Percentiles rank a stretch among this genome's conserved stretches.
Evolutionary conservation across 768 basidiomycete species (phyloP).

Genomic region (Mrakia hoshinonis): DNA sequence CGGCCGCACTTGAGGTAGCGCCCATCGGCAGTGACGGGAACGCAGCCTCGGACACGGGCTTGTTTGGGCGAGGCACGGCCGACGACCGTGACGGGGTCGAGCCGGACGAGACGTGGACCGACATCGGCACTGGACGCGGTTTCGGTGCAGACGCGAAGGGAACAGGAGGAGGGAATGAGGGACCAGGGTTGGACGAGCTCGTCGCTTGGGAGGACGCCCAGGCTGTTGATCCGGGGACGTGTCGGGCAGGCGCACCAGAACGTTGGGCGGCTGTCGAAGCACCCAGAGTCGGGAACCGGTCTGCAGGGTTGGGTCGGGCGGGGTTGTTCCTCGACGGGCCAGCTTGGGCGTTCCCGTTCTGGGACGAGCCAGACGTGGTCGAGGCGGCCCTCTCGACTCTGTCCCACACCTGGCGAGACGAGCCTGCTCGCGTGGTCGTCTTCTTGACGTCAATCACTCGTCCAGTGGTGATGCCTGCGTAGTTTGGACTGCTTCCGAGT

Average conservation of each 20-base stretch:
- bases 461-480: conserved; percentile 70
- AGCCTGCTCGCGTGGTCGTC: conserved; percentile 50
- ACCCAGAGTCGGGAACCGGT: conserved; percentile 40
- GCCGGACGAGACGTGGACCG: conserved; percentile 38
- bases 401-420: conserved; percentile 68
- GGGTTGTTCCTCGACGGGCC: conserved; percentile 32
- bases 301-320: conserved; percentile 37
- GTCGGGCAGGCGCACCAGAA: conserved; percentile 40
- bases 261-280: conserved; percentile 35
- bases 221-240: conserved; percentile 29
- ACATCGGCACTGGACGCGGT: conserved; percentile 33
- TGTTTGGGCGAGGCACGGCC: conserved; percentile 17
- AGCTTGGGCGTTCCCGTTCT: conserved; percentile 28
- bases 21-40: conserved; percentile 65
- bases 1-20: conserved; percentile 35
- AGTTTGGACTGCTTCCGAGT: conserved; percentile 45
- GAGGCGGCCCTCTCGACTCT: conserved; percentile 74
- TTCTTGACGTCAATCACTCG: conserved; percentile 77
- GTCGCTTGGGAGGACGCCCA: conserved; percentile 37
- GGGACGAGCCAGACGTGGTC: neutral
- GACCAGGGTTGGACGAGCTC: conserved; percentile 17
- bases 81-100: conserved; percentile 42
- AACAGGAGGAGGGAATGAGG: conserved; percentile 24
- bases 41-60: conserved; percentile 34
- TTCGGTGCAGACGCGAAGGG: conserved; percentile 38